A percentile compares a stretch with the other conserved stretches of the same genome.
phyloP scores from a whole-genome alignment of 495 filamentous ascomycete species.

The Hypoxylon perforatum region DNA sequence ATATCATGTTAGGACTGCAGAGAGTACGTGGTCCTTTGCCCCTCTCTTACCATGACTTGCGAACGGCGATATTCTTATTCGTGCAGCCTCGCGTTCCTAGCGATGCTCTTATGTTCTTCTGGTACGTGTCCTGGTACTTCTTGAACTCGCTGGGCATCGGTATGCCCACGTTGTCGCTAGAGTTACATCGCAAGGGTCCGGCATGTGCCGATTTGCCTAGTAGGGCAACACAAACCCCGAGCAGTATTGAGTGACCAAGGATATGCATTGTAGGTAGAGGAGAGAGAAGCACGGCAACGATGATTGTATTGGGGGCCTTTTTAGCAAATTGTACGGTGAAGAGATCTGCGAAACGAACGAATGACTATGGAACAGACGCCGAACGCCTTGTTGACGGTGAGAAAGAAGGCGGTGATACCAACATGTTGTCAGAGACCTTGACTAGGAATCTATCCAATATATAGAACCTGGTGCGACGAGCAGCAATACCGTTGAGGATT shows the following conservation, averaged over 20 bases:
- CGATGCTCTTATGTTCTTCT: slow-evolving; percentile 26
- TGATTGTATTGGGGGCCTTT: neutral
- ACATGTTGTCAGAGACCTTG: slow-evolving; percentile 6
- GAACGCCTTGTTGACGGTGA: slow-evolving; percentile 3
- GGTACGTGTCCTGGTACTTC: slow-evolving; percentile 24
- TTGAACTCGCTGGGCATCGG: slow-evolving; percentile 32
- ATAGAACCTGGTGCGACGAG: slow-evolving; percentile 18
- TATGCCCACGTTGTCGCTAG: slow-evolving; percentile 13
- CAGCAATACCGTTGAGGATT: slow-evolving; percentile 6
- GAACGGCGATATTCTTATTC: slow-evolving; percentile 57
- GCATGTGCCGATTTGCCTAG: slow-evolving; percentile 19
- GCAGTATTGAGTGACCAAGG: slow-evolving; percentile 1
- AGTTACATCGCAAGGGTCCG: slow-evolving; percentile 5
- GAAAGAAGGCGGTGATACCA: slow-evolving; percentile 2
- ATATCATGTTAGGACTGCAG: slow-evolving; percentile 7
- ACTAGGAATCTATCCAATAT: slow-evolving; percentile 18
- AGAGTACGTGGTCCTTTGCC: neutral
- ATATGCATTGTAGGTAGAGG: slow-evolving; percentile 14
- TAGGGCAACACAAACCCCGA: slow-evolving; percentile 13
- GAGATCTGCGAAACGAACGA: neutral
- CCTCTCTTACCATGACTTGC: slow-evolving; percentile 59
- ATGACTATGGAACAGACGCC: neutral
- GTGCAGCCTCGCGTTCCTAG: slow-evolving; percentile 47
- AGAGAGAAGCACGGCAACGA: neutral
- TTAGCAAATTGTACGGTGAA: neutral